Evolutionary conservation across 2,329 filamentous ascomycete species (phyloP).

Genomic region (Phialophora expanda): DNA sequence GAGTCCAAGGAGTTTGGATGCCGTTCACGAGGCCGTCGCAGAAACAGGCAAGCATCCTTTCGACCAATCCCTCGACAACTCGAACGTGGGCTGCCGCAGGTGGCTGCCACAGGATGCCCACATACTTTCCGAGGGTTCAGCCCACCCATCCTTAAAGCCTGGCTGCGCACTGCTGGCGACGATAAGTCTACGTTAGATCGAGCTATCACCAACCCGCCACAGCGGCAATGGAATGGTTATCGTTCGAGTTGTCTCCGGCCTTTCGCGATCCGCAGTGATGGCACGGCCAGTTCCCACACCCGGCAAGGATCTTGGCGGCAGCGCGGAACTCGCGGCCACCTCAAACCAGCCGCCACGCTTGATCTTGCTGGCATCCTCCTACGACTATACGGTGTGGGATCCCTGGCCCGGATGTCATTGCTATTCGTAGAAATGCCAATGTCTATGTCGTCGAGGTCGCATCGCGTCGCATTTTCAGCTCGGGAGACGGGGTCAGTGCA

Average conservation of each 20-base stretch:
- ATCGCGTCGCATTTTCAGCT: constrained; percentile 8
- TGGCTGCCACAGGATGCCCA: constrained; percentile 30
- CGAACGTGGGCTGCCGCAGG: constrained; percentile 32
- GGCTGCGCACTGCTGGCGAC: constrained; percentile 7
- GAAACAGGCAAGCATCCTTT: constrained; percentile 29
- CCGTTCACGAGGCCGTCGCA: constrained; percentile 32
- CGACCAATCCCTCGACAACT: constrained; percentile 29
- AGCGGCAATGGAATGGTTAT: constrained; percentile 20
- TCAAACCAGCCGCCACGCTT: constrained; percentile 27
- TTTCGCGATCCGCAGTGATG: constrained; percentile 5
- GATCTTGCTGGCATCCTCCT: constrained; percentile 15
- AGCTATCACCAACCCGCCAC: constrained; percentile 14
- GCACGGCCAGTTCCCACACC: constrained; percentile 6
- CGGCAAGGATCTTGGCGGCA: constrained; percentile 19
- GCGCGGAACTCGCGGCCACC: constrained; percentile 13
- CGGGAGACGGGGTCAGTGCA: constrained; percentile 19
- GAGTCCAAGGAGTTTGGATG: constrained; percentile 17
- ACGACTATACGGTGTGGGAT: neutral
- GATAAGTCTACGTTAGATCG: neutral
- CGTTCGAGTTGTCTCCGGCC: neutral
- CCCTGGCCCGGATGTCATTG: neutral
- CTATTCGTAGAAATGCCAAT: constrained; percentile 5
- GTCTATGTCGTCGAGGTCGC: constrained; percentile 13
- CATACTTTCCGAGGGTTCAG: constrained; percentile 10
- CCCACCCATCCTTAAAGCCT: constrained; percentile 10